Conservation (phyloP, 2,329 filamentous ascomycete genomes). For the Septoria petroselini region DNA sequence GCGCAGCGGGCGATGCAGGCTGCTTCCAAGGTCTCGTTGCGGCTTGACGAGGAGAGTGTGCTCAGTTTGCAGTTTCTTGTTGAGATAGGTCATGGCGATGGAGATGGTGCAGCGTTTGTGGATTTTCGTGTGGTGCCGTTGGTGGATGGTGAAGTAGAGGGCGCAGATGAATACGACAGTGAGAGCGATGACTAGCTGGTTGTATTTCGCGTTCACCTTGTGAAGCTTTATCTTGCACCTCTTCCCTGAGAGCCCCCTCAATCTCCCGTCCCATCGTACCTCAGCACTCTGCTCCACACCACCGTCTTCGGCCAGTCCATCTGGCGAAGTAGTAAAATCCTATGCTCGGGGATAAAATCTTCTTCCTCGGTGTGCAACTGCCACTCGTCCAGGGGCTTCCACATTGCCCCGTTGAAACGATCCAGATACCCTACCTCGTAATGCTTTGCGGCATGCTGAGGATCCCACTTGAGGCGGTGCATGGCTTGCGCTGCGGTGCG, state of each 20-base stretch:
- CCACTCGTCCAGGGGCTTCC: slow-evolving; percentile 51
- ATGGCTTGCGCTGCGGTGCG: slow-evolving; percentile 17
- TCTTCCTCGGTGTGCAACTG: slow-evolving; percentile 53
- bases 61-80: slow-evolving; percentile 96
- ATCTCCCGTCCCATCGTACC: slow-evolving; percentile 21
- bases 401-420: slow-evolving; percentile 50
- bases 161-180: slow-evolving; percentile 33
- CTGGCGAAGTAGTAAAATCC: slow-evolving; percentile 50
- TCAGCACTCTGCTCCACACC: slow-evolving; percentile 51
- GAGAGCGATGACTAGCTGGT: slow-evolving; percentile 10
- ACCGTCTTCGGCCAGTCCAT: slow-evolving; percentile 38
- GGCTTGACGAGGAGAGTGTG: slow-evolving; percentile 84
- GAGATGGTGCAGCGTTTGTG: slow-evolving; percentile 62
- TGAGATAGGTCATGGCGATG: slow-evolving; percentile 61
- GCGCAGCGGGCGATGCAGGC: slow-evolving; percentile 89
- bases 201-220: no score
- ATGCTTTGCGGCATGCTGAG: slow-evolving; percentile 34
- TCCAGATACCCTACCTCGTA: slow-evolving; percentile 53
- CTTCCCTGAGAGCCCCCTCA: no score
- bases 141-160: slow-evolving; percentile 57
- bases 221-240: not conserved
- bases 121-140: slow-evolving; percentile 81
- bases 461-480: slow-evolving; percentile 48
- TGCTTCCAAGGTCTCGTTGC: slow-evolving; percentile 86
- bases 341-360: slow-evolving; percentile 56